Evolutionary conservation across 2,329 filamentous ascomycete species (phyloP).

Genomic region (Ilyonectria destructans): DNA sequence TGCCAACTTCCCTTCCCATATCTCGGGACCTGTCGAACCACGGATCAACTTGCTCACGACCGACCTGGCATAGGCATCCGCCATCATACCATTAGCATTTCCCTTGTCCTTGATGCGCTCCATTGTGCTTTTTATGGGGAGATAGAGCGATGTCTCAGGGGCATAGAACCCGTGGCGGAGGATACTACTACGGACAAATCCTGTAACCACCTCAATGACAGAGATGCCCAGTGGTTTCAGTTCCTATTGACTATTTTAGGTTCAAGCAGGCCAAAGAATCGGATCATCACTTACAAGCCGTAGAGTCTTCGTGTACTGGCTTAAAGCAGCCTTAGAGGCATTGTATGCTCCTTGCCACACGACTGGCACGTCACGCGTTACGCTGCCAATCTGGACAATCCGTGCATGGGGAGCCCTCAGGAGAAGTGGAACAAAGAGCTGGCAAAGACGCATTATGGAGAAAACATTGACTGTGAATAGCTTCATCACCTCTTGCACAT

Average conservation of each 20-base stretch:
- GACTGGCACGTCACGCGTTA: slow-evolving; percentile 6
- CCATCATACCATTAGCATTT: slow-evolving; percentile 1
- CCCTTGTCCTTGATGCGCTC: slow-evolving; percentile 3
- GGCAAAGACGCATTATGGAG: slow-evolving; percentile 4
- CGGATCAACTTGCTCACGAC: not conserved
- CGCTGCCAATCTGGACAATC: slow-evolving; percentile 5
- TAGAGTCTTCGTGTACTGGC: slow-evolving; percentile 7
- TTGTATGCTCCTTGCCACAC: slow-evolving; percentile 2
- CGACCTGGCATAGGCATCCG: slow-evolving; percentile 3
- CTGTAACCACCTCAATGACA: slow-evolving; percentile 6
- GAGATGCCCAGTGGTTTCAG: not conserved
- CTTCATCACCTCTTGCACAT: not conserved
- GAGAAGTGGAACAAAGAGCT: slow-evolving; percentile 4
- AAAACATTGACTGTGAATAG: not conserved
- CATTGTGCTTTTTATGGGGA: not conserved
- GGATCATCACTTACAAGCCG: not conserved
- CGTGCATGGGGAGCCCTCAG: not conserved
- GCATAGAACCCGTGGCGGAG: slow-evolving; percentile 1
- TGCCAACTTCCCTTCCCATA: slow-evolving; percentile 7
- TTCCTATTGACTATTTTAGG: not conserved
- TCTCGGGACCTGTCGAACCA: not conserved
- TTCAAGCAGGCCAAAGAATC: not conserved
- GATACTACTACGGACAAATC: slow-evolving; percentile 6
- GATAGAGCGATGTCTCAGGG: not conserved
- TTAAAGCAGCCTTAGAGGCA: slow-evolving; percentile 3